A percentile compares a stretch with the other conserved stretches of the same genome.
Conservation (phyloP, 768 basidiomycete species). For the Phanerochaete sordida region DNA sequence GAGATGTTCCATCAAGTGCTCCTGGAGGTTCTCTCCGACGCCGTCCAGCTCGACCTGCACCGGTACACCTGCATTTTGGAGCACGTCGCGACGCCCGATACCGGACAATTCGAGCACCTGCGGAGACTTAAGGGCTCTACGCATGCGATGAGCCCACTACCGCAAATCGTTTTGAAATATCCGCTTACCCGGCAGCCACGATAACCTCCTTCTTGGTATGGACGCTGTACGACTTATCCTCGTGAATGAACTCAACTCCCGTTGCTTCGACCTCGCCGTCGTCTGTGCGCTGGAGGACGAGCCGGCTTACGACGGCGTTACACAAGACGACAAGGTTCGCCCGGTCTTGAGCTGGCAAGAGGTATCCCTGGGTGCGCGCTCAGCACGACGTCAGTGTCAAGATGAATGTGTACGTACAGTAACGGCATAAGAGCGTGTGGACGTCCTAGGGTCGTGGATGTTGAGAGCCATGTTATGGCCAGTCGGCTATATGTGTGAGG, state of each 20-base stretch:
- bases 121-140: conserved; percentile 7
- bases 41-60: conserved; percentile 63
- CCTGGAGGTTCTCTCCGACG: conserved; percentile 60
- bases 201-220: conserved; percentile 29
- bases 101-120: conserved; percentile 42
- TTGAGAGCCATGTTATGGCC: conserved; percentile 12
- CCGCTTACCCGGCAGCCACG: conserved; percentile 7
- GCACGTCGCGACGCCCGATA: conserved; percentile 52
- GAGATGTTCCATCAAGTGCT: conserved; percentile 11
- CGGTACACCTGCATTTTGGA: conserved; percentile 45
- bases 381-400: neutral
- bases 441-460: conserved; percentile 15
- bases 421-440: conserved; percentile 16
- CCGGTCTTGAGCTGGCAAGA: conserved; percentile 19
- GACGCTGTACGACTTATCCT: conserved; percentile 29
- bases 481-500: conserved; percentile 4
- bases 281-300: conserved; percentile 12
- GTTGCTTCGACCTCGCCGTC: conserved; percentile 33
- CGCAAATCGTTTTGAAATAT: too few species aligned
- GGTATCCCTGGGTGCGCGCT: conserved; percentile 15
- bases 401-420: conserved; percentile 21
- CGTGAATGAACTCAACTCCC: conserved; percentile 43
- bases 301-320: conserved; percentile 25
- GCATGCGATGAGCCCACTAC: neutral
- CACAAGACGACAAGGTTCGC: conserved; percentile 28